phyloP scores from a whole-genome alignment of 768 basidiomycete species.

The Phlebiopsis flavidoalba region DNA sequence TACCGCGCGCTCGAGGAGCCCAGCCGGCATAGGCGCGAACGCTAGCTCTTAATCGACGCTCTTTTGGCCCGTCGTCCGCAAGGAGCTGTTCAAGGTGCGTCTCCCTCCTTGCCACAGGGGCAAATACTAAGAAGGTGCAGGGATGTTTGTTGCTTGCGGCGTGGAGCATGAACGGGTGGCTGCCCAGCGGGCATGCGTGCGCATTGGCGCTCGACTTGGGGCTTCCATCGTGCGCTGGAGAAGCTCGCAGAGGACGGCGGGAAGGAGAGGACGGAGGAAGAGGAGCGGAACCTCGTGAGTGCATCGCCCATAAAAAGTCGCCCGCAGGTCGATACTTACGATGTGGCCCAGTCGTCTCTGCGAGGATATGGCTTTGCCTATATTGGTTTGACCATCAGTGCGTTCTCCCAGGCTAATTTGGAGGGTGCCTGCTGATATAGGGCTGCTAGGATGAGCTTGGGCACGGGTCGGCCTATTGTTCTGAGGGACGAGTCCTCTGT shows the following conservation, averaged over 20 bases:
- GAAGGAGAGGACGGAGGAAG: slow-evolving; percentile 68
- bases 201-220: slow-evolving; percentile 95
- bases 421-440: neutral
- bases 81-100: slow-evolving; percentile 89
- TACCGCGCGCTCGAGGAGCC: slow-evolving; percentile 92
- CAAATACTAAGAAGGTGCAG: slow-evolving; percentile 31
- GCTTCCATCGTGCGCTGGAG: slow-evolving; percentile 85
- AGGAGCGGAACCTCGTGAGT: slow-evolving; percentile 81
- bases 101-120: neutral
- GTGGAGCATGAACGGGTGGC: slow-evolving; percentile 93
- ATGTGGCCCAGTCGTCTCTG: slow-evolving; percentile 65
- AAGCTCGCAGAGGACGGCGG: slow-evolving; percentile 71
- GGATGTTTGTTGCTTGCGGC: slow-evolving; percentile 89
- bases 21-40: slow-evolving; percentile 91
- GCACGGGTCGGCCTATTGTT: slow-evolving; percentile 86
- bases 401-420: slow-evolving; percentile 23
- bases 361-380: slow-evolving; percentile 89
- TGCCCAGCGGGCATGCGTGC: slow-evolving; percentile 93
- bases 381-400: slow-evolving; percentile 97
- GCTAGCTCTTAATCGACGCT: too few relatives aligned
- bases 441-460: slow-evolving; percentile 74
- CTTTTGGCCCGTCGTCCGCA: slow-evolving; percentile 89
- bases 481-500: slow-evolving; percentile 87
- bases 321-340: slow-evolving; percentile 1
- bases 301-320: neutral